Percentiles rank a stretch among this genome's conserved stretches.
Evolutionary conservation across 148 eudicot species (phyloP).

Genomic region (Nepenthes gracilis): DNA sequence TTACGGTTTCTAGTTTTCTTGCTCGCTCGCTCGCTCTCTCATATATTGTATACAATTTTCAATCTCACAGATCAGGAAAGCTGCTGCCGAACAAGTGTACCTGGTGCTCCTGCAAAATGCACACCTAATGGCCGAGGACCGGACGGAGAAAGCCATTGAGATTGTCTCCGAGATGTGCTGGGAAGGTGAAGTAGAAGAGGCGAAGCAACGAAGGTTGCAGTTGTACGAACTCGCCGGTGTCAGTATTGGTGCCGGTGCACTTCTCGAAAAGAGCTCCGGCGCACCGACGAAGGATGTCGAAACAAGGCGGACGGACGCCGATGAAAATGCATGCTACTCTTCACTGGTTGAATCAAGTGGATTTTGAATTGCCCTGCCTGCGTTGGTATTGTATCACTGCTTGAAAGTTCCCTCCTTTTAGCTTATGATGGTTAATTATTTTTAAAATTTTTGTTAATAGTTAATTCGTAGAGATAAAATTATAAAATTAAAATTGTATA

Average conservation of each 20-base stretch:
- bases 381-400: not conserved
- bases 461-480: no score
- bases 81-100: slow-evolving; percentile 85
- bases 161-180: slow-evolving; percentile 77
- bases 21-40: not conserved
- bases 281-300: slow-evolving; percentile 24
- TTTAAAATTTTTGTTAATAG: no score
- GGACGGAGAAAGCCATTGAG: slow-evolving; percentile 68
- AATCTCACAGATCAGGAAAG: slow-evolving; percentile 62
- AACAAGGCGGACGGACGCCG: slow-evolving; percentile 19
- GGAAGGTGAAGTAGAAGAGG: slow-evolving; percentile 82
- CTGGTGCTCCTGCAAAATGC: slow-evolving; percentile 74
- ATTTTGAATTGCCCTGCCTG: slow-evolving; percentile 24
- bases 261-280: slow-evolving; percentile 18
- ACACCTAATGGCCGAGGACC: slow-evolving; percentile 43
- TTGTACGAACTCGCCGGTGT: slow-evolving; percentile 50
- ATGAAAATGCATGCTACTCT: slow-evolving; percentile 83
- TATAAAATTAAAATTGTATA: no score
- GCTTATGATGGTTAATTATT: no score
- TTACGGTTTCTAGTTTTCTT: slow-evolving; percentile 1
- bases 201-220: slow-evolving; percentile 40
- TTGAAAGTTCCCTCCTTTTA: not conserved
- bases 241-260: slow-evolving; percentile 14
- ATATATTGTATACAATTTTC: not conserved
- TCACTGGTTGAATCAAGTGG: slow-evolving; percentile 85